Evolutionary conservation across 2,329 filamentous ascomycete species (phyloP).

Genomic region (Lecanicillium sp.): DNA sequence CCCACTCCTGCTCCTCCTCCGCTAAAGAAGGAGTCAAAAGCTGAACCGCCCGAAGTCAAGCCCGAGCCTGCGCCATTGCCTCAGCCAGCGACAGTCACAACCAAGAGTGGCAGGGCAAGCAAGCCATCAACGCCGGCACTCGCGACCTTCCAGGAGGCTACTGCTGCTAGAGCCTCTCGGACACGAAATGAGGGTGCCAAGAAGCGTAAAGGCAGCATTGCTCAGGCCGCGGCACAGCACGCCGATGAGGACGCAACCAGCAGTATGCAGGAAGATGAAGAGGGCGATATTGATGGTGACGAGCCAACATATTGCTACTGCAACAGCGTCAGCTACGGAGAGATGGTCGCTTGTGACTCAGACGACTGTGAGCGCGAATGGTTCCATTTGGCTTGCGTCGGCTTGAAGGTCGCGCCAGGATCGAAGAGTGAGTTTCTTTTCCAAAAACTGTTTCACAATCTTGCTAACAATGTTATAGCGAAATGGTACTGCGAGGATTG

Average conservation of each 20-base stretch:
- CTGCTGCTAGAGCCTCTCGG: slow-evolving; percentile 49
- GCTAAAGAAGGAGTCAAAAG: slow-evolving; percentile 38
- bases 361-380: slow-evolving; percentile 69
- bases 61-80: slow-evolving; percentile 41
- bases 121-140: slow-evolving; percentile 61
- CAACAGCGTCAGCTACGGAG: slow-evolving; percentile 72
- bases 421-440: slow-evolving; percentile 57
- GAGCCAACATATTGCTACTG: slow-evolving; percentile 77
- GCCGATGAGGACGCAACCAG: slow-evolving; percentile 38
- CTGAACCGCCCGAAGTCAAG: slow-evolving; percentile 32
- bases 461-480: slow-evolving; percentile 40
- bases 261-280: slow-evolving; percentile 34
- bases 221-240: slow-evolving; percentile 29
- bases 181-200: slow-evolving; percentile 38
- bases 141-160: slow-evolving; percentile 52
- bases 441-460: background rate
- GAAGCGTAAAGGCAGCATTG: slow-evolving; percentile 40
- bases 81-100: slow-evolving; percentile 45
- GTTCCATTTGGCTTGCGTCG: slow-evolving; percentile 80
- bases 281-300: slow-evolving; percentile 60
- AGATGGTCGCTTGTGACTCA: slow-evolving; percentile 78
- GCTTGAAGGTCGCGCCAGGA: slow-evolving; percentile 70
- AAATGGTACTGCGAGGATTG: slow-evolving; percentile 83
- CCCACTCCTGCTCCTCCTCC: slow-evolving; percentile 19
- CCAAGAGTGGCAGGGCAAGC: slow-evolving; percentile 60